Percentiles rank a stretch among this genome's conserved stretches.
Evolutionary conservation across 805 yeast species (phyloP).

Genomic region (Wickerhamiella bombiphila): DNA sequence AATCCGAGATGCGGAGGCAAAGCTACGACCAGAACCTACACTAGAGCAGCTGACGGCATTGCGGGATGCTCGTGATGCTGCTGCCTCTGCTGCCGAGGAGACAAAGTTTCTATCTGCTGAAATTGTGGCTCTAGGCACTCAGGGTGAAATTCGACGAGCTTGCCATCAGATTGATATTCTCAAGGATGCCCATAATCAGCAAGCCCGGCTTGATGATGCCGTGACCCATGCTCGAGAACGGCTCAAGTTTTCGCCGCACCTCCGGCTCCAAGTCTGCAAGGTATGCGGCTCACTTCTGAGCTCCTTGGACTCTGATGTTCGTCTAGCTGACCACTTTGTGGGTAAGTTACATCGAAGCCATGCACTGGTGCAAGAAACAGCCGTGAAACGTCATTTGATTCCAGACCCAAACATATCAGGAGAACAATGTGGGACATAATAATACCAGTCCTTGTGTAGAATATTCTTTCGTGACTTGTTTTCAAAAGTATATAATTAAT

Average conservation of each 20-base stretch:
- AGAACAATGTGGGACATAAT: too few species aligned
- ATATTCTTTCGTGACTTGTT: too few species aligned
- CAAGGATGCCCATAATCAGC: slow-evolving; percentile 1
- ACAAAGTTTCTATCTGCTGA: slow-evolving; percentile 5
- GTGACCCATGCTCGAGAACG: slow-evolving; percentile 51
- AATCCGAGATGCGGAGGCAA: slow-evolving; percentile 44
- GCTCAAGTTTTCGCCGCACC: slow-evolving; percentile 75
- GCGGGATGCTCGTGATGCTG: neutral
- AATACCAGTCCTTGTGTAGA: too few species aligned
- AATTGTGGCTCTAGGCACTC: slow-evolving; percentile 10
- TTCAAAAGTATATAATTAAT: too few species aligned
- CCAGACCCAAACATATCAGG: too few species aligned
- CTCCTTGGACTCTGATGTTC: slow-evolving; percentile 69
- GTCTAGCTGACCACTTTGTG: slow-evolving; percentile 77
- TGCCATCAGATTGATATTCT: slow-evolving; percentile 17
- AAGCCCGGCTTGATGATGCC: slow-evolving; percentile 32
- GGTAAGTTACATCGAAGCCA: slow-evolving; percentile 81
- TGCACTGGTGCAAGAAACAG: slow-evolving; percentile 44
- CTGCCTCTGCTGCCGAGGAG: neutral
- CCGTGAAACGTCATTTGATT: neutral
- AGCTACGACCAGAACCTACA: slow-evolving; percentile 54
- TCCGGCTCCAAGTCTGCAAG: slow-evolving; percentile 78
- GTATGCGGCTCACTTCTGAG: slow-evolving; percentile 83
- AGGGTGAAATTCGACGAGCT: slow-evolving; percentile 24
- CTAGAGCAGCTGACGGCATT: neutral